Base-by-base conservation (phyloP, 2,329 filamentous ascomycete genomes). In the Plenodomus lindquistii region DNA sequence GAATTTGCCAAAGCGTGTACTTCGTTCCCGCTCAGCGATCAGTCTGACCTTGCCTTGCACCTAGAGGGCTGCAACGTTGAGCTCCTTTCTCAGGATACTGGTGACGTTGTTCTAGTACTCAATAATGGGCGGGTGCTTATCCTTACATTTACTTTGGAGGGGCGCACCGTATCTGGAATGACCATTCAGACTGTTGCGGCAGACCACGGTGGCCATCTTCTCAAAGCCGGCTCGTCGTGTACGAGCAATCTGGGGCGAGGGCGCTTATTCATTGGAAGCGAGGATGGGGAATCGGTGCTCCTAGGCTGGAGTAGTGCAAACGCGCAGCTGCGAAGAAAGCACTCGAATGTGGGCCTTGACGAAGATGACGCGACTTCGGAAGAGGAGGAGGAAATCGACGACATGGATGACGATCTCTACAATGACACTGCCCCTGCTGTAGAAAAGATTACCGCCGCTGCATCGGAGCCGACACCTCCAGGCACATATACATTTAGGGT, bases 81-180 rank as follows among this genome's bases (percentile, higher is more conserved):
- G 56, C 80, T 87, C 34, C 75, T 99, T 5, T 89, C 87, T 2
- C 80, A 84, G 15, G 87, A 91, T 43, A 85, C 82, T 21, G 90
- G 91, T 2, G 92, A 97, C 65, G 80, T 97, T 52, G 77, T 99
- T n/a, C 78, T 99, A 27, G 81, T 94, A 6, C 79, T 96, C 20
- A 84, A 84, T 46, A 85, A 87, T 59, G 94, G 94, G 0, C 81
- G 82, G 17, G 78, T 96, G 40, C 85, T 85, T 9, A 81, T 94
- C 18, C 73, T 97, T 11, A 86, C 83, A 15, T 97, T 99, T 75
- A 86, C 85, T 45, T 83, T 97, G 52, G 92, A 97, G 67, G 94
- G 95, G 15, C 84, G 94, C 45, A 95, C 89, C 2, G 91, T 99
- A 2, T 96, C 92, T 20, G 91, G 91, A 1, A 79, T 99, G 52